Base-by-base conservation (phyloP, 441 rosid species). In the Iberis amara region DNA sequence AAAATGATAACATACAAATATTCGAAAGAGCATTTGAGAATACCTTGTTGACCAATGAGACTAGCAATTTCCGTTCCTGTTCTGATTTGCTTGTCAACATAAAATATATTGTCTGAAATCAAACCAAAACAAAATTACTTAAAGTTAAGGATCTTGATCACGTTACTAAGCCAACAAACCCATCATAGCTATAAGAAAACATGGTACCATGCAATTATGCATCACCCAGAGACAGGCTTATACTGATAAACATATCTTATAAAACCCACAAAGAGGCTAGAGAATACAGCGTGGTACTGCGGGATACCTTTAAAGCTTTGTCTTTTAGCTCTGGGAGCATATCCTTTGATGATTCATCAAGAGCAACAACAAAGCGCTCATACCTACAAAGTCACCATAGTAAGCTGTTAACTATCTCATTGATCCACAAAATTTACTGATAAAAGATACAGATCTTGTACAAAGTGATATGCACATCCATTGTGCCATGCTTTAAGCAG, bases 271-370 rank as follows among this genome's bases (percentile, higher is more conserved):
- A 44, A 51, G 11, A 43, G 47, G 48, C 59, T 44, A 42, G 9
- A 7, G 8, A 13, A 7, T n/a, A 33, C 31, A 21, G 26, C 38
- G 38, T 37, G 55, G 47, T 30, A 11, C 27, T 11, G 57, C 21
- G 37, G 40, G 70, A 26, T 69, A 86, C 99, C 95, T 82, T 92
- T 68, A 89, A 60, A 52, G 95, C 82, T 79, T 74, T 92, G 71
- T 82, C 91, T 76, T 92, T 92, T 23, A 89, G 73, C 54, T 81
- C 61, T 48, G 90, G 92, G 56, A 92, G 68, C 86, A 81, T 70
- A 70, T 92, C 96, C 70, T 84, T 92, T 11, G 97, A 89, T 58
- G 95, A 92, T 71, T 89, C 99, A 80, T 89, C 97, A 13, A 92
- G 85, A 9, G 95, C 89, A 28, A 54, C 42, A 48, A 89, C 79